These are phyloP conservation scores for Saccharomycopsis sp. DNA, from an alignment of 805 yeast species.

Conservation along the genomic window DNA sequence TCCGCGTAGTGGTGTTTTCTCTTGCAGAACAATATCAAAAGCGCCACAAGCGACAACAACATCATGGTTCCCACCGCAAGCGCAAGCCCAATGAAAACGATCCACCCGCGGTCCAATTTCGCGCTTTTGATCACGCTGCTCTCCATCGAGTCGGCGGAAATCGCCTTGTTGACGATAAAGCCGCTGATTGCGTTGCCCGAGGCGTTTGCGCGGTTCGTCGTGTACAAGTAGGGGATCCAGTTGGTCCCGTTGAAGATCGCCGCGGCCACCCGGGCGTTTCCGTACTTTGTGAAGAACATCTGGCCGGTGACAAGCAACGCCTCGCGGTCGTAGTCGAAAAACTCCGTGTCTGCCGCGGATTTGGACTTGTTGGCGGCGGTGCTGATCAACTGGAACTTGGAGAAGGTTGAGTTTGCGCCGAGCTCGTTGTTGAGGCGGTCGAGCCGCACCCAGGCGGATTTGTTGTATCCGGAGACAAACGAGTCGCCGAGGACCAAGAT, in stretches of 20 bases:
- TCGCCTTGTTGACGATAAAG: constrained; percentile 34
- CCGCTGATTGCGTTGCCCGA: constrained; percentile 24
- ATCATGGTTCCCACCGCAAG: constrained; percentile 48
- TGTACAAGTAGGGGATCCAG: constrained; percentile 62
- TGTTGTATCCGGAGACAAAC: constrained; percentile 30
- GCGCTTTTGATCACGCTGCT: constrained; percentile 23
- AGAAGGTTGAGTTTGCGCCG: constrained; percentile 9
- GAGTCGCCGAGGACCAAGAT: constrained; percentile 35
- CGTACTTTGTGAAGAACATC: constrained; percentile 43
- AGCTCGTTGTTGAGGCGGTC: constrained; percentile 14
- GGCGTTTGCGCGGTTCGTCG: constrained; percentile 30
- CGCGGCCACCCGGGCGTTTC: constrained; percentile 40
- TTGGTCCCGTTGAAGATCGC: constrained; percentile 58
- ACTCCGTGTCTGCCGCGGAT: constrained; percentile 26
- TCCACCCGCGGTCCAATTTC: constrained; percentile 44
- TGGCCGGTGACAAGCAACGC: constrained; percentile 54
- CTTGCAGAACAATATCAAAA: constrained; percentile 30
- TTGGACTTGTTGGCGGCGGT: constrained; percentile 28
- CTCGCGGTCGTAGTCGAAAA: constrained; percentile 35
- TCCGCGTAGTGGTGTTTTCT: constrained; percentile 35
- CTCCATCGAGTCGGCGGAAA: constrained; percentile 24
- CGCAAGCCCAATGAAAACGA: constrained; percentile 64
- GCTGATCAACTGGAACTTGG: constrained; percentile 24
- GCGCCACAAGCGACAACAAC: constrained; percentile 36
- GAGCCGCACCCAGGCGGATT: constrained; percentile 14